Base-by-base conservation (phyloP, 345 rosid genomes). In the Limnanthes douglasii region DNA sequence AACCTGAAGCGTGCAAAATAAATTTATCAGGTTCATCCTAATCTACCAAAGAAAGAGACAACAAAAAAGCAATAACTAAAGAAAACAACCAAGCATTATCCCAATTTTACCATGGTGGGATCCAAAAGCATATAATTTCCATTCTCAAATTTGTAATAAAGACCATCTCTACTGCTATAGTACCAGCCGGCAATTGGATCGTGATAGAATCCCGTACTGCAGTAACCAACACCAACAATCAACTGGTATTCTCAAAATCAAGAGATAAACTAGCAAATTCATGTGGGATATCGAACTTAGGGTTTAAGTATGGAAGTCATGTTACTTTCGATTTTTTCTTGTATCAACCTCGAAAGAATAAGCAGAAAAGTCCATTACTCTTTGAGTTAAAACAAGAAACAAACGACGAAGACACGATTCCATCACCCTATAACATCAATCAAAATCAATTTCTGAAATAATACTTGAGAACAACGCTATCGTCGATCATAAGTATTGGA, bases 181-280 rank as follows among this genome's bases (percentile, higher is more conserved):
- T 82, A 86, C 97, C 94, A 86, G 11, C 94, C 97, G 46, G 72
- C 88, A 56, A 4, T 48, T 15, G 93, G 80, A 34, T 82, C 85
- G 48, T 86, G 88, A 57, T 82, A 82, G 59, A 86, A 82, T 51
- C 93, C 94, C 55, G 69, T 75, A 35, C 95, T 79, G 78, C 66
- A 61, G 21, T 13, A 45, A 51, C 16, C 40, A 39, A 50, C 40
- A 45, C 21, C n/a, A 5, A 45, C 32, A 28, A 35, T 8, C 25
- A 13, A 7, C 14, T 12, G 11, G 30, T 12, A 22, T 18, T 22
- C 30, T 12, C 19, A 34, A 28, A 18, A 14, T 16, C 14, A 23
- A 5, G 28, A 22, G 11, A 33, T 27, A 17, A 20, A 8, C 21
- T 31, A 49, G 11, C 8, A 39, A 31, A 11, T 11, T 4, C 14